Conservation (phyloP, 2,329 filamentous ascomycete genomes). For the Diaporthe humulicola region DNA sequence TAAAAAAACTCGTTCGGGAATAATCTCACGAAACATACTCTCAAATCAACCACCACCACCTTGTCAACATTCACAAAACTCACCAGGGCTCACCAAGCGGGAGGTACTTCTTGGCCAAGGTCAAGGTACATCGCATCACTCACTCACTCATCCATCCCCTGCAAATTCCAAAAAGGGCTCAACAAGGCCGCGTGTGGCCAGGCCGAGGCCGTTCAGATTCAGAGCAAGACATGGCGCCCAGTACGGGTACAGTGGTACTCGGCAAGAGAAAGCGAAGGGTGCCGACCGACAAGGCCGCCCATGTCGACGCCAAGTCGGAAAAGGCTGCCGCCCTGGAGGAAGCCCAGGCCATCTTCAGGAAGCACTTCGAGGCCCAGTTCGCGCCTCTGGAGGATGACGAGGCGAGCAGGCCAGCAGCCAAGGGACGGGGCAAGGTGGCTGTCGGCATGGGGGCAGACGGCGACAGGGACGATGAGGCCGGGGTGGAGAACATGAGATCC, state of each 20-base stretch:
- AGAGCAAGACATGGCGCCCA: conserved; percentile 26
- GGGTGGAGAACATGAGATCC: conserved; percentile 39
- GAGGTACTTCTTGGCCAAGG: background rate
- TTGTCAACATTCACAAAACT: background rate
- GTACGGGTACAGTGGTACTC: conserved; percentile 21
- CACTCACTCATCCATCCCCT: background rate
- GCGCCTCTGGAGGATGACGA: conserved; percentile 72
- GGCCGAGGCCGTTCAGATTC: conserved; percentile 5
- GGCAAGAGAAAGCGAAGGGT: conserved; percentile 39
- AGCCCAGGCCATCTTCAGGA: conserved; percentile 81
- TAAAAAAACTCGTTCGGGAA: conserved; percentile 5
- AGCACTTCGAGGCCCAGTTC: conserved; percentile 91
- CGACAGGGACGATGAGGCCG: conserved; percentile 47
- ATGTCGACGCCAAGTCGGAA: conserved; percentile 23
- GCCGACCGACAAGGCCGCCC: conserved; percentile 19
- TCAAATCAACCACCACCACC: background rate
- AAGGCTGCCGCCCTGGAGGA: conserved; percentile 56
- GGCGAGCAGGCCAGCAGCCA: conserved; percentile 35
- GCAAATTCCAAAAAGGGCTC: background rate
- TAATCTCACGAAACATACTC: background rate
- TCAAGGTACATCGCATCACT: background rate
- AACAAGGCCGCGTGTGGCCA: background rate
- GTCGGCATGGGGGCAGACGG: conserved; percentile 48
- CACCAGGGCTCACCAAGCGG: background rate
- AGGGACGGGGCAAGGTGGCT: conserved; percentile 48